Evolutionary conservation across 345 rosid genomes (phyloP).

Genomic region (Rubroshorea leprosula): DNA sequence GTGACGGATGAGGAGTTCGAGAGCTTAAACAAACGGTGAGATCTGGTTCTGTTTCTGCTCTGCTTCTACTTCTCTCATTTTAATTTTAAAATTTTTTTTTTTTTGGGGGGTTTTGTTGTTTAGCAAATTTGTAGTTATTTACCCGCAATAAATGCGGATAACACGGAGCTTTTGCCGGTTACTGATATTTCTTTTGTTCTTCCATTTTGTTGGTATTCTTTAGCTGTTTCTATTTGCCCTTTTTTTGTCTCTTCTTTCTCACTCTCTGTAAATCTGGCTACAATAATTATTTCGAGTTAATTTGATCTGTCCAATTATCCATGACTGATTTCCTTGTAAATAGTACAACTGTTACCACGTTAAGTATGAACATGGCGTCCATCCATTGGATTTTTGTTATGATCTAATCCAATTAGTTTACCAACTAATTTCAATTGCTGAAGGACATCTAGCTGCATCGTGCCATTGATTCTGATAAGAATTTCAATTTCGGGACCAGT

Average conservation of each 20-base stretch:
- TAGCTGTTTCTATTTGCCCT: background rate
- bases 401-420: background rate
- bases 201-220: background rate
- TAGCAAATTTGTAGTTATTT: too few relatives aligned
- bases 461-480: background rate
- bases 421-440: background rate
- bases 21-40: conserved; percentile 77
- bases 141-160: background rate
- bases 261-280: too few relatives aligned
- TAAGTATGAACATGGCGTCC: background rate
- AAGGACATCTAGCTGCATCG: too few relatives aligned
- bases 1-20: conserved; percentile 90
- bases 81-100: too few relatives aligned
- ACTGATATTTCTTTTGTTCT: background rate
- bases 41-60: conserved; percentile 26
- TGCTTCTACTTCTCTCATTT: background rate
- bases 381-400: conserved; percentile 5
- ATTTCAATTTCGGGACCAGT: background rate
- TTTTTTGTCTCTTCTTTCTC: too few relatives aligned
- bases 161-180: background rate
- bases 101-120: too few relatives aligned
- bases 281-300: background rate
- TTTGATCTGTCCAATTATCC: conserved; percentile 12
- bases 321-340: conserved; percentile 1
- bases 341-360: too few relatives aligned